Evolutionary conservation across 768 basidiomycete genomes (phyloP).

Genomic region (Tulasnella sp.): DNA sequence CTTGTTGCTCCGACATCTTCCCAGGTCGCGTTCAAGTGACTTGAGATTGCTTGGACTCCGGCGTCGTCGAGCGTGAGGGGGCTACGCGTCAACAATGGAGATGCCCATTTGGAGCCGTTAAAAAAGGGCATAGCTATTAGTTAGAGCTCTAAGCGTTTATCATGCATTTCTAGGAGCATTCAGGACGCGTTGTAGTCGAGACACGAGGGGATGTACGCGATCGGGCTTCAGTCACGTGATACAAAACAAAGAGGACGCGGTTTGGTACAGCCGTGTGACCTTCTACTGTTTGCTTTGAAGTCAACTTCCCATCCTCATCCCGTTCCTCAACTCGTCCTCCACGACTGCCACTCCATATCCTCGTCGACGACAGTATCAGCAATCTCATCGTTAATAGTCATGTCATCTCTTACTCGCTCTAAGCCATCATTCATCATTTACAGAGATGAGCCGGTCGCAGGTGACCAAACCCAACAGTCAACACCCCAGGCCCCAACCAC

Average conservation of each 20-base stretch:
- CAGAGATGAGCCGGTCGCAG: constrained; percentile 17
- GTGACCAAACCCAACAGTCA: background rate
- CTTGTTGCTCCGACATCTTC: background rate
- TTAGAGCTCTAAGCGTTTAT: background rate
- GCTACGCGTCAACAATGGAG: background rate
- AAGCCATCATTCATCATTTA: constrained; percentile 25
- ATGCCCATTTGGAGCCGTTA: background rate
- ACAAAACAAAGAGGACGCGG: background rate
- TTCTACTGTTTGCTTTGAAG: constrained; percentile 4
- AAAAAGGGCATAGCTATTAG: background rate
- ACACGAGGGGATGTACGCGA: background rate
- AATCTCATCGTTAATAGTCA: background rate
- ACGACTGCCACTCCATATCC: background rate
- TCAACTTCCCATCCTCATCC: background rate
- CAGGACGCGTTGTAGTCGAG: background rate
- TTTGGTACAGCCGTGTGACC: background rate
- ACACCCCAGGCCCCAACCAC: background rate
- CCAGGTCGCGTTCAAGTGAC: background rate
- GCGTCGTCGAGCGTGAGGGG: background rate
- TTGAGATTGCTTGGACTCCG: background rate
- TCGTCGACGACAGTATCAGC: background rate
- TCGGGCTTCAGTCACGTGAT: background rate
- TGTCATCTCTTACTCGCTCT: constrained; percentile 25
- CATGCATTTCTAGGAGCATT: background rate
- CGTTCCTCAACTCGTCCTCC: constrained; percentile 9